phyloP scores from a whole-genome alignment of 2,329 filamentous ascomycete genomes.

The Tolypocladium album region DNA sequence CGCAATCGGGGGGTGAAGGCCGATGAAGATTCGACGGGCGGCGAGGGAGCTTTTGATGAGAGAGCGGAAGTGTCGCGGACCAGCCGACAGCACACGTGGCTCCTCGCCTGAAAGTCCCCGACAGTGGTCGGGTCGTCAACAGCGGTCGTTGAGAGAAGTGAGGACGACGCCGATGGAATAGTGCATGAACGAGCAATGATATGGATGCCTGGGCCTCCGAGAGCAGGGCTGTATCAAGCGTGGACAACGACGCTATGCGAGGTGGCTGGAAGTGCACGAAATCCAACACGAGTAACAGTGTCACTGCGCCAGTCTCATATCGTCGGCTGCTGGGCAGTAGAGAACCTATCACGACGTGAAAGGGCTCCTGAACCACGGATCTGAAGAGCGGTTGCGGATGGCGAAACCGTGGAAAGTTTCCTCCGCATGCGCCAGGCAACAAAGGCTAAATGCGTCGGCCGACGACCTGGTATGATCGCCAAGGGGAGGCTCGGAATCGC shows the following conservation, averaged over 20 bases:
- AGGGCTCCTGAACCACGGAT: background rate
- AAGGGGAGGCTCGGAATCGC: background rate
- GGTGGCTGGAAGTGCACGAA: background rate
- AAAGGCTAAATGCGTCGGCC: background rate
- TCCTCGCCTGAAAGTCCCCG: conserved; percentile 39
- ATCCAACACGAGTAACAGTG: background rate
- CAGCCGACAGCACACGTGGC: conserved; percentile 34
- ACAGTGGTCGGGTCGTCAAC: conserved; percentile 18
- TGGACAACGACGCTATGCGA: background rate
- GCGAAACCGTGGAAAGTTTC: background rate
- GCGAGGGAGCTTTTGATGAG: background rate
- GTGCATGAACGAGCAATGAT: background rate
- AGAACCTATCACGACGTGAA: background rate
- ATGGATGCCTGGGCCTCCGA: background rate
- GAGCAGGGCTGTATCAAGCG: background rate
- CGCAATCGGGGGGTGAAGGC: conserved; percentile 4
- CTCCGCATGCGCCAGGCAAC: background rate
- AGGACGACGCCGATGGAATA: background rate
- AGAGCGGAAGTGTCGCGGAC: conserved; percentile 15
- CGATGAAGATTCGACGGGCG: conserved; percentile 1
- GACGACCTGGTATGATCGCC: background rate
- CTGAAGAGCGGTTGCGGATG: background rate
- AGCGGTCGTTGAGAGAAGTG: background rate
- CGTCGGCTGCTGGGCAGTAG: background rate
- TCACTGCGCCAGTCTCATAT: background rate